Evolutionary conservation across 1,284 basidiomycete genomes (phyloP).

Genomic region (Heterobasidion irregulare): DNA sequence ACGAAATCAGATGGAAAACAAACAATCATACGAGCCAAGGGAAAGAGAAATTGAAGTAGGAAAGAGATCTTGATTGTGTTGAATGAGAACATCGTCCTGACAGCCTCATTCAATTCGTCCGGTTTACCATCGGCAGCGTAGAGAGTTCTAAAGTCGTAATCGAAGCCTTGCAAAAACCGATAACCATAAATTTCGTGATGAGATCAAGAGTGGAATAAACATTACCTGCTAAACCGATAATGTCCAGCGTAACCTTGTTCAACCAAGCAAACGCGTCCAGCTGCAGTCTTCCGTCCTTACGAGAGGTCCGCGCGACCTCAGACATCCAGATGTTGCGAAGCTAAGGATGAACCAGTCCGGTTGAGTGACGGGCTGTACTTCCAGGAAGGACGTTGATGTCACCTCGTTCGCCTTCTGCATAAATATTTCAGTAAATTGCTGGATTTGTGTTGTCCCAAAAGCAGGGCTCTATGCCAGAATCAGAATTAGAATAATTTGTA

Average conservation of each 20-base stretch:
- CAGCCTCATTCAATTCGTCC: constrained; percentile 32
- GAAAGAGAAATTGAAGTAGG: constrained; percentile 5
- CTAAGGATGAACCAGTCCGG: constrained; percentile 5
- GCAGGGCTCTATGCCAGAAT: constrained; percentile 19
- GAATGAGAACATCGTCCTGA: constrained; percentile 19
- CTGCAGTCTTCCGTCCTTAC: constrained; percentile 8
- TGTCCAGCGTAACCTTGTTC: constrained; percentile 36
- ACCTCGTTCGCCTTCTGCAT: constrained; percentile 20
- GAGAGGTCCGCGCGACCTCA: constrained; percentile 1
- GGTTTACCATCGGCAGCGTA: constrained; percentile 12
- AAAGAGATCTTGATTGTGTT: constrained; percentile 3
- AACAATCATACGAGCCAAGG: constrained; percentile 7
- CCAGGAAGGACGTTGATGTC: not conserved
- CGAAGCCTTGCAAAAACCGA: constrained; percentile 29
- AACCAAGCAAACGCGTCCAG: constrained; percentile 36
- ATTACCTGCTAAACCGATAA: constrained; percentile 38
- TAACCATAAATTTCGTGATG: not conserved
- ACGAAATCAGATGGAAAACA: not conserved
- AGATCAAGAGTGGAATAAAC: not conserved
- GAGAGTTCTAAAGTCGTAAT: constrained; percentile 40
- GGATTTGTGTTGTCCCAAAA: constrained; percentile 21
- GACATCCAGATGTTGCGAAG: constrained; percentile 17
- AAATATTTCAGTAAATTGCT: constrained; percentile 24
- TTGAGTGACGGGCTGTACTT: not conserved
- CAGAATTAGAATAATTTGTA: not conserved